Conservation (phyloP, 108 stramenopile genomes). For the Conticribra weissflogii region DNA sequence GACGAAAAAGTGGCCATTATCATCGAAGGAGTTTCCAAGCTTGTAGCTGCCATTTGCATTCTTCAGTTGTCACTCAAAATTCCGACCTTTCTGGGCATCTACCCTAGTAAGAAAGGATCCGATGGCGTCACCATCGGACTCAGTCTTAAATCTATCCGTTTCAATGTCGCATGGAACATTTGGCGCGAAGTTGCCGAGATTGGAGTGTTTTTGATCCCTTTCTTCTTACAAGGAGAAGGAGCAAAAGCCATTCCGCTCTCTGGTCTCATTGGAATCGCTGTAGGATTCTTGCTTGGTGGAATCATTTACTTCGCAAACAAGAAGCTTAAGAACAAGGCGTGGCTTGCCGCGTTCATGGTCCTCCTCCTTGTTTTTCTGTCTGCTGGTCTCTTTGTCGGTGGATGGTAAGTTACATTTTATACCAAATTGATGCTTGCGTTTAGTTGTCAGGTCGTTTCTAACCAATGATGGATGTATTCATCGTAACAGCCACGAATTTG, state of each 20-base stretch:
- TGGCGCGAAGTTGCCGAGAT: constrained; percentile 87
- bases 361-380: constrained; percentile 62
- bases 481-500: constrained; percentile 67
- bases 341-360: constrained; percentile 65
- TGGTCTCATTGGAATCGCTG: constrained; percentile 63
- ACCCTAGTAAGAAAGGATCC: constrained; percentile 53
- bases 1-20: constrained; percentile 52
- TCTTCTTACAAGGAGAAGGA: constrained; percentile 67
- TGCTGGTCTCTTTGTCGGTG: constrained; percentile 74
- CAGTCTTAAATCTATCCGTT: constrained; percentile 67
- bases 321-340: constrained; percentile 56
- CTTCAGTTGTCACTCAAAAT: constrained; percentile 78
- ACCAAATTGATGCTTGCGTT: neutral
- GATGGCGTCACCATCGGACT: constrained; percentile 50
- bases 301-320: constrained; percentile 70
- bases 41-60: constrained; percentile 75
- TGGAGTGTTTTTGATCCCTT: constrained; percentile 85
- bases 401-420: constrained; percentile 31
- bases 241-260: constrained; percentile 71
- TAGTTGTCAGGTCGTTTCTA: neutral
- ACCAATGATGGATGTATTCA: too few relatives aligned
- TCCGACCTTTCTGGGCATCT: constrained; percentile 76
- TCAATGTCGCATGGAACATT: constrained; percentile 90
- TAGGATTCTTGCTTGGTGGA: constrained; percentile 55
- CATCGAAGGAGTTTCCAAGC: constrained; percentile 81